Evolutionary conservation across 441 rosid species (phyloP), one percentile per base, ranked within the genome.

Genomic region (Mallotus japonicus): DNA sequence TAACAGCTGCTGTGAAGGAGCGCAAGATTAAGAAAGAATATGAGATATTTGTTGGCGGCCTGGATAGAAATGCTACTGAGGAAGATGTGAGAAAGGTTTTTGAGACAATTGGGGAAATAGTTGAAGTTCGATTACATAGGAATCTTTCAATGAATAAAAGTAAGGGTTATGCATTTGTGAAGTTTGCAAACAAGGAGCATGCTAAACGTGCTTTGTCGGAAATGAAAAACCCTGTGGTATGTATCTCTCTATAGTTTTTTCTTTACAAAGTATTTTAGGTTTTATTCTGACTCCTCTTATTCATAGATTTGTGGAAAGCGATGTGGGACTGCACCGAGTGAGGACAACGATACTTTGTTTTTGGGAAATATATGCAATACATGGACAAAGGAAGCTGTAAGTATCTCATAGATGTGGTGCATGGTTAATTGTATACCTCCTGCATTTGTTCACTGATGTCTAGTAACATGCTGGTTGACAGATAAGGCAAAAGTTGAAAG

Each of bases 351-450:
- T 73, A 84, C 89, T 55, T 79, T 89, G 75, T 87, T 89, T 69
- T 69, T 88, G 74, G 92, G 92, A 17, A 88, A 88, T 81, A 84
- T 88, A 74, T 85, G 89, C 83, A 88, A 87, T 79, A 85, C 90
- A 73, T 88, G 92, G 90, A 87, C 92, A 22, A 88, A 83, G 73
- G 90, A 87, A 81, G 90, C 90, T 64, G 90, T 85, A 76, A 88
- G 92, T 83, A 66, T 77, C 67, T 75, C 57, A 60, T 37, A 67
- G 44, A 58, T 74, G n/a, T 32, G 60, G 49, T 62, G 58, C 65
- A 20, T 68, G 42, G 65, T 64, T 66, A 24, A 20, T 37, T 67
- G 47, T 62, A 51, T 66, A 19, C 20, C 40, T 67, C 34, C 60
- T 57, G 60, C 20, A 65, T 65, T 60, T 58, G 65, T 76, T 73